Evolutionary conservation across 495 filamentous ascomycete species (phyloP).

Genomic region (Recurvomyces mirabilis): DNA sequence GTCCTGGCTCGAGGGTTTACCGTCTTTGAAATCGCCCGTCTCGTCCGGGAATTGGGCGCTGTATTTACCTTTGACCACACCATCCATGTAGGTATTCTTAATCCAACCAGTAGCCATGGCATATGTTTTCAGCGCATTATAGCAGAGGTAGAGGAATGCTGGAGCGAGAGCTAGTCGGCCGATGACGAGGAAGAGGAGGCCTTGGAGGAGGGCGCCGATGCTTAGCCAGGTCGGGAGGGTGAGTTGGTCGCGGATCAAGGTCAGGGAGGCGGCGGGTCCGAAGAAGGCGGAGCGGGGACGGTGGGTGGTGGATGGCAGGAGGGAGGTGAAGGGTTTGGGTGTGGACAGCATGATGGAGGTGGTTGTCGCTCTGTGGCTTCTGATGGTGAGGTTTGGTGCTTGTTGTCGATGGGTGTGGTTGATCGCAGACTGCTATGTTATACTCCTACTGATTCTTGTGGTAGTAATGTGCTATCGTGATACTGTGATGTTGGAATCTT

Average conservation of each 20-base stretch:
- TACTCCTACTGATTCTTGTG: too few relatives aligned
- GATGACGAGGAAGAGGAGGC: constrained; percentile 29
- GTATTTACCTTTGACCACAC: constrained; percentile 27
- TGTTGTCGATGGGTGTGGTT: too few relatives aligned
- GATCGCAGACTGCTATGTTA: too few relatives aligned
- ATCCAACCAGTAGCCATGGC: constrained; percentile 26
- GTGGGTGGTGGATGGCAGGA: constrained; percentile 10
- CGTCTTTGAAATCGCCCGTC: constrained; percentile 25
- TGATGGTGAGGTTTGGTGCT: too few relatives aligned
- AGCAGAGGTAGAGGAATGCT: constrained; percentile 27
- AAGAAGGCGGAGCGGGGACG: constrained; percentile 9
- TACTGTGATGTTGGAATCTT: too few relatives aligned
- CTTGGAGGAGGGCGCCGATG: constrained; percentile 35
- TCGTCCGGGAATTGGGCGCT: constrained; percentile 30
- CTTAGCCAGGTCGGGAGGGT: constrained; percentile 34
- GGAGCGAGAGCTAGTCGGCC: constrained; percentile 29
- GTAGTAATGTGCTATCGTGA: too few relatives aligned
- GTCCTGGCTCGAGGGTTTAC: constrained; percentile 24
- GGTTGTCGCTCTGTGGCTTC: too few relatives aligned
- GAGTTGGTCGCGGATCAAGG: constrained; percentile 20
- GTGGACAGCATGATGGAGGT: background rate
- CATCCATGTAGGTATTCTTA: constrained; percentile 30
- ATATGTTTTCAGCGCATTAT: constrained; percentile 19
- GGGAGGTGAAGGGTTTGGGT: constrained; percentile 3
- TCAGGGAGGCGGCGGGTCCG: background rate